Base-by-base conservation (phyloP, 495 filamentous ascomycete species). In the Barbatosphaeria neglecta region DNA sequence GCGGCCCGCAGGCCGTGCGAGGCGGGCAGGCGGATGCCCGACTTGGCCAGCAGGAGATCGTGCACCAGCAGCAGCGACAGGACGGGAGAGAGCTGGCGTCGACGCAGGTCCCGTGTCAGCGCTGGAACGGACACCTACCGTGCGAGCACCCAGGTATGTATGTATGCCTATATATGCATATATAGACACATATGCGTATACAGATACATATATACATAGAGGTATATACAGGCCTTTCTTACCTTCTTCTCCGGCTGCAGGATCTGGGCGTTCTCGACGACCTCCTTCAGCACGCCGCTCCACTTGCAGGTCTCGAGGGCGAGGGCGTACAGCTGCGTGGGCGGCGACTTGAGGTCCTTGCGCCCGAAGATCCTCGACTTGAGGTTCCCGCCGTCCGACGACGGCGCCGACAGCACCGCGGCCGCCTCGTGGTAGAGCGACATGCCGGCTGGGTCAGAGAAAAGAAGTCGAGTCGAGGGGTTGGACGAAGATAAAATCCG, bases 381-480 rank as follows among this genome's bases (percentile, higher is more conserved):
- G 57, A 95, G 75, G n/a, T 81, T 90, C 25, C 84, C 85, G 19
- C 80, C 77, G 11, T 70, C 59, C 13, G 76, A 75, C n/a, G 66
- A 52, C 0, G 80, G 64, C 16, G 74, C 74, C 3, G 76, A 76
- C 42, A 98, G 67, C 35, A 95, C 65, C 8, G 72, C 65, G 4
- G 85, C 87, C 20, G 88, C 83, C 65, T 98, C 92, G 61, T 92
- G 83, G 66, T 98, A 98, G 49, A 98, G 86, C 41, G 90, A 95
- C 92, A 98, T 62, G n/a, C n/a, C n/a, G n/a, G n/a, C n/a, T n/a
- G n/a, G n/a, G n/a, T n/a, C n/a, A n/a, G n/a, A n/a, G n/a, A n/a
- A n/a, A n/a, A n/a, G n/a, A n/a, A n/a, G n/a, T n/a, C n/a, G n/a
- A n/a, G n/a, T n/a, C n/a, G n/a, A n/a, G n/a, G n/a, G n/a, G n/a